Conservation (phyloP, 2,329 filamentous ascomycete genomes). For the Pseudogymnoascus sp. region DNA sequence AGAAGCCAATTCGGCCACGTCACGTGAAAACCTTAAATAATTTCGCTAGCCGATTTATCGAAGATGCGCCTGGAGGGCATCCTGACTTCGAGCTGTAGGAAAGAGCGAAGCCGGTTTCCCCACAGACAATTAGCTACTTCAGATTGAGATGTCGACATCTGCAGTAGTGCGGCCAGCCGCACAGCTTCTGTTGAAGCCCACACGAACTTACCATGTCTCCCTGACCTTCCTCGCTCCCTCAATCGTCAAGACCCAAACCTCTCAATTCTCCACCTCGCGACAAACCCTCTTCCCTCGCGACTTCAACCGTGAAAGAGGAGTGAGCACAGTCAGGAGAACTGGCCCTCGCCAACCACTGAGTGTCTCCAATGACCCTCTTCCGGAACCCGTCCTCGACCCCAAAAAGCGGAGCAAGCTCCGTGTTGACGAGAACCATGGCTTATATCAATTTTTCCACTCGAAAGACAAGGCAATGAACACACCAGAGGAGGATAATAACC, state of each 20-base stretch:
- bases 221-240: conserved; percentile 28
- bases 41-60: conserved; percentile 1
- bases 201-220: conserved; percentile 15
- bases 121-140: conserved; percentile 16
- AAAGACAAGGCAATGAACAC: conserved; percentile 60
- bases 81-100: conserved; percentile 6
- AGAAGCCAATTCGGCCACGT: not conserved
- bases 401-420: conserved; percentile 46
- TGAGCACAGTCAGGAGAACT: conserved; percentile 71
- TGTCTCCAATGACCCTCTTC: conserved; percentile 63
- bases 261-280: conserved; percentile 27
- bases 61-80: conserved; percentile 4
- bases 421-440: conserved; percentile 66
- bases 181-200: conserved; percentile 15
- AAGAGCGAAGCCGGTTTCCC: not conserved
- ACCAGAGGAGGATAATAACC: conserved; percentile 60
- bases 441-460: conserved; percentile 84
- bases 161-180: conserved; percentile 19
- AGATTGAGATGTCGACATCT: conserved; percentile 23
- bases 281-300: conserved; percentile 43
- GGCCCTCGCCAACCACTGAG: conserved; percentile 68
- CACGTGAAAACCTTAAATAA: conserved; percentile 10
- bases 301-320: conserved; percentile 69
- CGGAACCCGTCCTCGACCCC: conserved; percentile 56
- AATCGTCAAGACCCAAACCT: conserved; percentile 19